A percentile compares a stretch with the other conserved stretches of the same genome.
phyloP scores from a whole-genome alignment of 2,329 filamentous ascomycete genomes.

The Aureobasidium uvarum region DNA sequence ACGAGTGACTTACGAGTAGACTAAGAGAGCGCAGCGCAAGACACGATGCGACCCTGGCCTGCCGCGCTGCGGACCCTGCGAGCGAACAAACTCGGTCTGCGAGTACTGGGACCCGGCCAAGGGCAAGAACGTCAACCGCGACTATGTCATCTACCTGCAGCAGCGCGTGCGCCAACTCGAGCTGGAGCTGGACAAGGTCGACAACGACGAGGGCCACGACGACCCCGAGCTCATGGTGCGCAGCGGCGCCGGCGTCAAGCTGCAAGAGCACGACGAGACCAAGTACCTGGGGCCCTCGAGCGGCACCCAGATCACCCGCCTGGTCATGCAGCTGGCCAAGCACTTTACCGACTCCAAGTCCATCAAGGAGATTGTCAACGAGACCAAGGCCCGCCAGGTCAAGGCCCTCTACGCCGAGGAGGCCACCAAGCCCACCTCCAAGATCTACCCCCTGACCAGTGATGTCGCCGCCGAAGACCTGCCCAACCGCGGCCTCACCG shows the following conservation, averaged over 20 bases:
- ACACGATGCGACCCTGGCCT: slow-evolving; percentile 92
- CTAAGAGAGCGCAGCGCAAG: slow-evolving; percentile 66
- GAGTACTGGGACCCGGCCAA: slow-evolving; percentile 94
- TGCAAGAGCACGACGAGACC: slow-evolving; percentile 76
- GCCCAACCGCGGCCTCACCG: slow-evolving; percentile 70
- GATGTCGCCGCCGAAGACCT: slow-evolving; percentile 73
- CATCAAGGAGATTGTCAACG: slow-evolving; percentile 88
- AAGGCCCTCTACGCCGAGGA: slow-evolving; percentile 67
- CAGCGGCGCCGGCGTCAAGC: slow-evolving; percentile 77
- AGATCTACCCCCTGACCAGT: slow-evolving; percentile 88
- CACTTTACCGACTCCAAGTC: slow-evolving; percentile 86
- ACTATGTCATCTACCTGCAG: slow-evolving; percentile 89
- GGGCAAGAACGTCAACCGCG: slow-evolving; percentile 79
- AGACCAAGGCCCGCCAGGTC: slow-evolving; percentile 64
- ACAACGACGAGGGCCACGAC: slow-evolving; percentile 70
- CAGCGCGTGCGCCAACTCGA: slow-evolving; percentile 81
- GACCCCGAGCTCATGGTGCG: slow-evolving; percentile 81
- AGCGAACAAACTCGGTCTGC: slow-evolving; percentile 85
- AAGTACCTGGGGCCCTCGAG: slow-evolving; percentile 92
- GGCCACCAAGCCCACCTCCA: slow-evolving; percentile 65
- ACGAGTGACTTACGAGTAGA: neutral
- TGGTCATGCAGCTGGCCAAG: slow-evolving; percentile 96
- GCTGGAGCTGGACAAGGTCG: slow-evolving; percentile 73
- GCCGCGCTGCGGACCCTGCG: slow-evolving; percentile 87
- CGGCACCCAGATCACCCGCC: slow-evolving; percentile 88